These are phyloP conservation scores for Alternaria alternata DNA, from an alignment of 2,329 filamentous ascomycete genomes.

Conservation along the genomic window DNA sequence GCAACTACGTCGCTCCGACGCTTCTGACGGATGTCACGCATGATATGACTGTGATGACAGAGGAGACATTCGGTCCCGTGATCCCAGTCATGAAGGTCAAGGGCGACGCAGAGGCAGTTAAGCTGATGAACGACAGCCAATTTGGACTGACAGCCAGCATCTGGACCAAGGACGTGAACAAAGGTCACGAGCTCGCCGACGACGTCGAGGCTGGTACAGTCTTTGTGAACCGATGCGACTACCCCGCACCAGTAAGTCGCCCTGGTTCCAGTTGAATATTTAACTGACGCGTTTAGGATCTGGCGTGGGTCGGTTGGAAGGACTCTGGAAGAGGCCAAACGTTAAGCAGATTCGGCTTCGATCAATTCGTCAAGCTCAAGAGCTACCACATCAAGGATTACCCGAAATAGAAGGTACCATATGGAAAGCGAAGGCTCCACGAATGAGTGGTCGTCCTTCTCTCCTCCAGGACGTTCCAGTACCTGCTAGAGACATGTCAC, in stretches of 20 bases:
- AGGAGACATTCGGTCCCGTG: slow-evolving; percentile 94
- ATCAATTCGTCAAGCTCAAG: slow-evolving; percentile 96
- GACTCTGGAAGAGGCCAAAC: slow-evolving; percentile 93
- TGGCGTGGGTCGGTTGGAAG: slow-evolving; percentile 98
- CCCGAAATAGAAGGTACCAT: slow-evolving; percentile 57
- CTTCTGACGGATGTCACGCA: slow-evolving; percentile 82
- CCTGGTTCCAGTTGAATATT: neutral
- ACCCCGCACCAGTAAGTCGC: slow-evolving; percentile 82
- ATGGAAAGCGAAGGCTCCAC: slow-evolving; percentile 21
- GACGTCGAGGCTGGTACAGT: slow-evolving; percentile 91
- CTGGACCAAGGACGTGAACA: slow-evolving; percentile 87
- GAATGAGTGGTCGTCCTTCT: slow-evolving; percentile 16
- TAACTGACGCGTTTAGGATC: slow-evolving; percentile 65
- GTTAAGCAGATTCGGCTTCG: slow-evolving; percentile 87
- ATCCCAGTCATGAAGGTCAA: slow-evolving; percentile 90
- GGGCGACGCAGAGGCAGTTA: slow-evolving; percentile 79
- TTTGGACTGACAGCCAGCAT: slow-evolving; percentile 96
- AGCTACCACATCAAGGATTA: slow-evolving; percentile 91
- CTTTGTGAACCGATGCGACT: slow-evolving; percentile 95
- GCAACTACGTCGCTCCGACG: slow-evolving; percentile 89
- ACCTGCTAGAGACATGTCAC: neutral
- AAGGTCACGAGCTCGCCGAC: slow-evolving; percentile 78
- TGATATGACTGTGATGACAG: slow-evolving; percentile 85
- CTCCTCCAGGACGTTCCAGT: slow-evolving; percentile 21
- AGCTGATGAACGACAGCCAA: slow-evolving; percentile 92